A percentile compares a stretch with the other conserved stretches of the same genome.
These are phyloP conservation scores for Salix dunnii DNA, from an alignment of 345 rosid genomes.

Conservation along the genomic window DNA sequence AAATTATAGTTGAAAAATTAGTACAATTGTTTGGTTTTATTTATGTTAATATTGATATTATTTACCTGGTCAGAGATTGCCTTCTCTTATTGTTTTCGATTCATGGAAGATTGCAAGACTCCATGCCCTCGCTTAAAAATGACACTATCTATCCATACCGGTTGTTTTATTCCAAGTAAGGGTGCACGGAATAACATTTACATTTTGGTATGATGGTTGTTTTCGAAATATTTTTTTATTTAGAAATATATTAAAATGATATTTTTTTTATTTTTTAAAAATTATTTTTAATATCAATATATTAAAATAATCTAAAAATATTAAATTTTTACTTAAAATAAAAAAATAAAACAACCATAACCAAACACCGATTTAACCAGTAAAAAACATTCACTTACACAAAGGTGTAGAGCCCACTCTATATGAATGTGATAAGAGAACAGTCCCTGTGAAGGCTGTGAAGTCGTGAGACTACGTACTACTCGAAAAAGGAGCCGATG, in stretches of 20 bases:
- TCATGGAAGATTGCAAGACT: constrained; percentile 30
- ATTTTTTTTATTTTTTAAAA: no score
- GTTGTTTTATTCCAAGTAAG: constrained; percentile 47
- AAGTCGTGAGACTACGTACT: constrained; percentile 38
- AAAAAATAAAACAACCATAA: no score
- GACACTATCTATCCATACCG: constrained; percentile 28
- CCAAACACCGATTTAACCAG: no score
- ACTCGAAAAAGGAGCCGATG: constrained; percentile 57
- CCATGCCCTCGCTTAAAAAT: constrained; percentile 21
- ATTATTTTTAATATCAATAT: no score
- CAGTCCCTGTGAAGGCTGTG: constrained; percentile 65
- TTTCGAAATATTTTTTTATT: no score
- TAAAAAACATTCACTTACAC: no score
- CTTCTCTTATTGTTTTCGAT: background rate
- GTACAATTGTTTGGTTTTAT: background rate
- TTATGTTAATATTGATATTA: no score
- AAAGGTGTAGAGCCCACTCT: constrained; percentile 47
- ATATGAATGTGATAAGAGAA: constrained; percentile 55
- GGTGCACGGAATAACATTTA: no score
- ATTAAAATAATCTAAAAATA: no score
- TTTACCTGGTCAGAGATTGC: background rate
- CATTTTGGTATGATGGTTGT: no score
- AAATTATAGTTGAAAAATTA: background rate
- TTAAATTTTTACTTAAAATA: no score
- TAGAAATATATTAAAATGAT: no score